Conservation (phyloP, 1,139 yeast genomes). For the Trichomonascaceae sp. region DNA sequence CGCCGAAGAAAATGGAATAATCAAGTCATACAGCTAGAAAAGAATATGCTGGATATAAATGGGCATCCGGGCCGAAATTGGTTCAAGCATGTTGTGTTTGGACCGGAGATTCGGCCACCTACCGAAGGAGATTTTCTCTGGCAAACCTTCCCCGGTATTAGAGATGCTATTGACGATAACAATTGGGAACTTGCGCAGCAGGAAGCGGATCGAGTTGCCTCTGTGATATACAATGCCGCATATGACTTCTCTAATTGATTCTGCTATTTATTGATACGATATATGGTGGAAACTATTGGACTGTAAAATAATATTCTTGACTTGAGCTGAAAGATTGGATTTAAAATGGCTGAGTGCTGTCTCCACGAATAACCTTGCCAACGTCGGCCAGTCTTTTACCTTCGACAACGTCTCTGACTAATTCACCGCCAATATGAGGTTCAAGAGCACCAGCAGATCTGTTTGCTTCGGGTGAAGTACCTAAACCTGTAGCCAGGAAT, state of each 20-base stretch:
- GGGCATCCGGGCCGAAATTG: constrained; percentile 56
- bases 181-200: constrained; percentile 53
- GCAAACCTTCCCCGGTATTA: constrained; percentile 69
- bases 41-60: constrained; percentile 43
- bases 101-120: constrained; percentile 61
- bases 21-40: constrained; percentile 52
- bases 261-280: not conserved
- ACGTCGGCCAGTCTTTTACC: not conserved
- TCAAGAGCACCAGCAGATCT: not conserved
- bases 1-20: constrained; percentile 80
- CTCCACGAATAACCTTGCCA: not conserved
- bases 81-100: constrained; percentile 63
- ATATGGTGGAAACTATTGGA: not conserved
- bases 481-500: not conserved
- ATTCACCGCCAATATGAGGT: not conserved
- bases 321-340: not conserved
- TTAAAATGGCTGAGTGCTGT: not conserved
- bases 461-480: not conserved
- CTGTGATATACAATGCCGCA: constrained; percentile 14
- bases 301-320: not conserved
- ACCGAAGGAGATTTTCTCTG: constrained; percentile 42
- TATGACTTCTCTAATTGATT: not conserved
- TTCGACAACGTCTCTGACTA: not conserved
- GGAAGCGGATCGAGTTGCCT: constrained; percentile 47
- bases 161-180: constrained; percentile 52